Percentiles rank a stretch among this genome's conserved stretches.
These are phyloP conservation scores for Kwoniella sp. DNA, from an alignment of 768 basidiomycete genomes.

Conservation along the genomic window DNA sequence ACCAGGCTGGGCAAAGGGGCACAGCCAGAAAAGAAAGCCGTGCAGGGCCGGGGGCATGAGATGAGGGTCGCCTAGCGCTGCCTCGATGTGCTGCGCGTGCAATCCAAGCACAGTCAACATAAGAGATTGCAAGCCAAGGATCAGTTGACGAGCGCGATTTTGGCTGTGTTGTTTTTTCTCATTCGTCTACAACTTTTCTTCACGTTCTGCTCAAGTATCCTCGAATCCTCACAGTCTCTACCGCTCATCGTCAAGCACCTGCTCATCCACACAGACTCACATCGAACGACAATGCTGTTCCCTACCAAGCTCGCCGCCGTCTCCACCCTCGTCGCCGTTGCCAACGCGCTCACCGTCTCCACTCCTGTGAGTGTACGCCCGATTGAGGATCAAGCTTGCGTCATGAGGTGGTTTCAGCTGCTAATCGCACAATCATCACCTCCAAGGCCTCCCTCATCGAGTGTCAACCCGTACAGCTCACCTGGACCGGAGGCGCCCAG, in stretches of 20 bases:
- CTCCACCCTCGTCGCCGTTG: slow-evolving; percentile 20
- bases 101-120: too few relatives aligned
- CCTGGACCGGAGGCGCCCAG: slow-evolving; percentile 18
- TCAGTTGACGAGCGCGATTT: too few relatives aligned
- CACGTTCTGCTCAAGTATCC: too few relatives aligned
- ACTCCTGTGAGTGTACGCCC: slow-evolving; percentile 24
- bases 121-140: too few relatives aligned
- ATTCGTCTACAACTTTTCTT: too few relatives aligned
- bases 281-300: slow-evolving; percentile 17
- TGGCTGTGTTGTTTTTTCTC: too few relatives aligned
- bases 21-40: too few relatives aligned
- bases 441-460: slow-evolving; percentile 31
- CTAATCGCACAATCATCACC: not conserved
- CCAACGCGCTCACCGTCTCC: slow-evolving; percentile 21
- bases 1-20: too few relatives aligned
- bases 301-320: slow-evolving; percentile 21
- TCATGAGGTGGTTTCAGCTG: not conserved
- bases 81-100: too few relatives aligned
- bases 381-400: not conserved
- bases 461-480: slow-evolving; percentile 32
- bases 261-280: not conserved
- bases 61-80: too few relatives aligned
- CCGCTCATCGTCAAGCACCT: not conserved
- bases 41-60: too few relatives aligned
- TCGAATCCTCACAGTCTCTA: not conserved